Evolutionary conservation across 176 grass and related monocot genomes (phyloP).

Genomic region (Cenchrus americanus): DNA sequence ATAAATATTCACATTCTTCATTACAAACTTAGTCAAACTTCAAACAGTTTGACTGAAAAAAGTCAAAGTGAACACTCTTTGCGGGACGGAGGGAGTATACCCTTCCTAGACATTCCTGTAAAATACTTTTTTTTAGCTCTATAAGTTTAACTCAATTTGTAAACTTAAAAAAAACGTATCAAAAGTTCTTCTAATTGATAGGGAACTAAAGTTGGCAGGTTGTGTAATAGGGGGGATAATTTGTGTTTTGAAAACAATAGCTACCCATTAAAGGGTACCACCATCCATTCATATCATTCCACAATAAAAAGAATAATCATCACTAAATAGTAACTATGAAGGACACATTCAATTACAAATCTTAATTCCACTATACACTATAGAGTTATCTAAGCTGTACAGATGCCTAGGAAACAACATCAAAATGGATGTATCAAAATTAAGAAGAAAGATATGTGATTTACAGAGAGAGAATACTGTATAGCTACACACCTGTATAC

Average conservation of each 20-base stretch:
- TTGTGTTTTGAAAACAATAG: neutral
- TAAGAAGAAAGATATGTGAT: neutral
- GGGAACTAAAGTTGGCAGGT: neutral
- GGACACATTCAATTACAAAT: conserved; percentile 13
- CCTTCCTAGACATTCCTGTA: conserved; percentile 10
- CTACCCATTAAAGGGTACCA: conserved; percentile 12
- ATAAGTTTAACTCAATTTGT: conserved; percentile 12
- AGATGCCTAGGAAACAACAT: conserved; percentile 13
- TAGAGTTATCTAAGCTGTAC: neutral
- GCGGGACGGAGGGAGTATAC: no score
- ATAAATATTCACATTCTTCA: no score
- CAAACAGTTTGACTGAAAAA: no score
- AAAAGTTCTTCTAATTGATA: conserved; percentile 2
- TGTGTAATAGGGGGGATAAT: conserved; percentile 8
- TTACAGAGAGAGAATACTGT: neutral
- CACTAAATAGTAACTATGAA: conserved; percentile 12
- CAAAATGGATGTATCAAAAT: conserved; percentile 19
- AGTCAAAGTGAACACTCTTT: no score
- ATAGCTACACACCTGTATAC: conserved; percentile 74
- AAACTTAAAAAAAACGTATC: conserved; percentile 27
- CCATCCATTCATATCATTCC: conserved; percentile 34
- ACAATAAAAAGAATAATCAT: conserved; percentile 34
- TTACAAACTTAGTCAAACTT: no score
- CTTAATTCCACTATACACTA: conserved; percentile 12
- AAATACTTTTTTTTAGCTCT: conserved; percentile 10